Evolutionary conservation across 257 asterid genomes (phyloP).

Genomic region (Salvia miltiorrhiza): DNA sequence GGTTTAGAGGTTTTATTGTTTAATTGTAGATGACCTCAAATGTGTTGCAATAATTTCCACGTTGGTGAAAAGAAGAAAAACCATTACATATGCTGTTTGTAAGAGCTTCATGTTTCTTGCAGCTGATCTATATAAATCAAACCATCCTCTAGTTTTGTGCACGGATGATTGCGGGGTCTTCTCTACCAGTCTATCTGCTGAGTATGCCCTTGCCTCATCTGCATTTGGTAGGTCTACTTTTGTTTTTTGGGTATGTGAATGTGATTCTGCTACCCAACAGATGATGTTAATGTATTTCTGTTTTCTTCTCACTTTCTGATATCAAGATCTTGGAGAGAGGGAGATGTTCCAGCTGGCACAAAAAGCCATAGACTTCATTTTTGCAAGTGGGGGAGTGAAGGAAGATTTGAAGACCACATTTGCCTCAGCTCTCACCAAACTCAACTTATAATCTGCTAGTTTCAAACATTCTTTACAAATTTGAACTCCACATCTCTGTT

Average conservation of each 20-base stretch:
- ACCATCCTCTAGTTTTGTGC: slow-evolving; percentile 73
- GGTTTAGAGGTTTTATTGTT: background rate
- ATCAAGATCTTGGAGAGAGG: slow-evolving; percentile 60
- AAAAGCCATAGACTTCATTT: slow-evolving; percentile 49
- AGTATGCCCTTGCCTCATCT: slow-evolving; percentile 59
- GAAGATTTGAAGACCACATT: slow-evolving; percentile 50
- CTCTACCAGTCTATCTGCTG: slow-evolving; percentile 71
- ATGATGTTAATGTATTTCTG: background rate
- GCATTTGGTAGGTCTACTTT: slow-evolving; percentile 50
- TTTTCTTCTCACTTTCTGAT: background rate
- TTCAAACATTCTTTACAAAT: no score
- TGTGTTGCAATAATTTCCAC: background rate
- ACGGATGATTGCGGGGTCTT: slow-evolving; percentile 89
- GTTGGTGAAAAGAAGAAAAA: background rate
- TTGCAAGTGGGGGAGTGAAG: slow-evolving; percentile 61
- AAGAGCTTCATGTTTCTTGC: slow-evolving; percentile 32
- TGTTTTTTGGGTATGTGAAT: background rate
- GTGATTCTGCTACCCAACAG: background rate
- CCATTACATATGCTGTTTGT: background rate
- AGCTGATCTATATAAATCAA: slow-evolving; percentile 70
- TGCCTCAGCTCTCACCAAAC: slow-evolving; percentile 38
- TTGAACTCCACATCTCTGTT: no score
- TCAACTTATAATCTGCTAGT: slow-evolving; percentile 28
- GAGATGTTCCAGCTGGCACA: slow-evolving; percentile 66
- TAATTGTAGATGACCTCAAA: background rate